Evolutionary conservation across 352 stramenopile species (phyloP).

Genomic region (Phytophthora hibernalis): DNA sequence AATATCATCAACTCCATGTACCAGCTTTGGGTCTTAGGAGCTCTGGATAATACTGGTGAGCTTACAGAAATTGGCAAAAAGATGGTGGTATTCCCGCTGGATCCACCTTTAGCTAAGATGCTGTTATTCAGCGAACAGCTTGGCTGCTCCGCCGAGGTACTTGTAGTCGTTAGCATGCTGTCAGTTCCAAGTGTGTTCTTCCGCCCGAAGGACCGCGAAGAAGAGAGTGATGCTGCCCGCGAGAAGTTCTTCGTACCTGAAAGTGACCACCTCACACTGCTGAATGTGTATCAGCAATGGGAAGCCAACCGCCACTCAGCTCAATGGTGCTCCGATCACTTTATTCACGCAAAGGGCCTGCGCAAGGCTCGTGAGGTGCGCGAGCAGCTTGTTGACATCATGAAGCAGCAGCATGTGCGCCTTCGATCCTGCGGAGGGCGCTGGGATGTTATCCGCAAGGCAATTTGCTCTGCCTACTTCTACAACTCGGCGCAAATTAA

Average conservation of each 20-base stretch:
- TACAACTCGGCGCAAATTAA: constrained; percentile 99
- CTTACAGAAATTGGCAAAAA: constrained; percentile 96
- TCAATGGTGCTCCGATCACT: constrained; percentile 96
- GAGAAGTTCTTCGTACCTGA: constrained; percentile 99
- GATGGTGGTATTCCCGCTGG: constrained; percentile 99
- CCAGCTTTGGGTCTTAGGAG: constrained; percentile 98
- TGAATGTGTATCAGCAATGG: constrained; percentile 97
- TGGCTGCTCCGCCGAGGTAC: constrained; percentile 94
- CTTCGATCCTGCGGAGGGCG: constrained; percentile 89
- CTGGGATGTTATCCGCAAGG: constrained; percentile 98
- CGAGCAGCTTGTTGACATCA: constrained; percentile 98
- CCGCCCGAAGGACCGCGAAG: constrained; percentile 95
- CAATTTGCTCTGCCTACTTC: constrained; percentile 99
- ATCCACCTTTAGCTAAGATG: constrained; percentile 96
- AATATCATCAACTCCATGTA: constrained; percentile 99
- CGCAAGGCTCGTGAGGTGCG: constrained; percentile 92
- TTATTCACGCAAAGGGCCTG: constrained; percentile 97
- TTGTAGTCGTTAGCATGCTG: constrained; percentile 98
- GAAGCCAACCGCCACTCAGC: constrained; percentile 96
- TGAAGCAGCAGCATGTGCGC: constrained; percentile 97
- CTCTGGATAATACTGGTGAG: constrained; percentile 97
- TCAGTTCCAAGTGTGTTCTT: constrained; percentile 98
- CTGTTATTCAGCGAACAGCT: constrained; percentile 96
- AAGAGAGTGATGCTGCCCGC: constrained; percentile 96
- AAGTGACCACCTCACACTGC: constrained; percentile 96